Evolutionary conservation across 257 asterid genomes (phyloP).

Genomic region (Nicotiana sylvestris): DNA sequence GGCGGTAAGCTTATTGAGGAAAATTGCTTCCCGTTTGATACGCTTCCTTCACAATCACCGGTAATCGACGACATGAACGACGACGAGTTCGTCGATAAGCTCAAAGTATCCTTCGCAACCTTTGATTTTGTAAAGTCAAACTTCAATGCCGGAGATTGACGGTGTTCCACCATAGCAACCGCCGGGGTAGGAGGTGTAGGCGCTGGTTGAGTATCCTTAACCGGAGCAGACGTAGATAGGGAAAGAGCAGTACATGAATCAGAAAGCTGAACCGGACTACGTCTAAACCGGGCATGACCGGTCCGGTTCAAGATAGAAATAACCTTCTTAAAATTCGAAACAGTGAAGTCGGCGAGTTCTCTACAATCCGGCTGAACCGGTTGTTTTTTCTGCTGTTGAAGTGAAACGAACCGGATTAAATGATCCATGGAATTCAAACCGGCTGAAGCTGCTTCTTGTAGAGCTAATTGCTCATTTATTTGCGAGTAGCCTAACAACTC

Average conservation of each 20-base stretch:
- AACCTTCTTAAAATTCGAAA: slow-evolving; percentile 51
- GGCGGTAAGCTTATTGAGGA: slow-evolving; percentile 35
- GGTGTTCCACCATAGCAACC: background rate
- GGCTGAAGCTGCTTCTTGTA: slow-evolving; percentile 66
- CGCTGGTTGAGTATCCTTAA: slow-evolving; percentile 10
- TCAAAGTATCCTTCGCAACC: slow-evolving; percentile 25
- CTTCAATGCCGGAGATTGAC: slow-evolving; percentile 30
- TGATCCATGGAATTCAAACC: slow-evolving; percentile 79
- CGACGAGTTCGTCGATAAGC: slow-evolving; percentile 39
- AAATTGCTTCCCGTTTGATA: slow-evolving; percentile 55
- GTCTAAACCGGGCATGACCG: slow-evolving; percentile 88
- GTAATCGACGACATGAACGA: slow-evolving; percentile 58
- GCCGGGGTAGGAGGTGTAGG: slow-evolving; percentile 19
- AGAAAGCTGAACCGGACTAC: slow-evolving; percentile 44
- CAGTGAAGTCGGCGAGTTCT: slow-evolving; percentile 64
- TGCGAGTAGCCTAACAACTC: slow-evolving; percentile 32
- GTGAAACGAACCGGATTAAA: slow-evolving; percentile 54
- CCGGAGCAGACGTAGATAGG: background rate
- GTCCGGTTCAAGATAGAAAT: slow-evolving; percentile 43
- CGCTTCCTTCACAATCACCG: slow-evolving; percentile 66
- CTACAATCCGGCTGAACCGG: slow-evolving; percentile 44
- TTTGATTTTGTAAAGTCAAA: slow-evolving; percentile 47
- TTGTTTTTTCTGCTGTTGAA: slow-evolving; percentile 21
- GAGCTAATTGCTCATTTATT: slow-evolving; percentile 45
- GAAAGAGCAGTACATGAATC: slow-evolving; percentile 13